phyloP scores from a whole-genome alignment of 2,329 filamentous ascomycete species.

The Aspergillus unguis region DNA sequence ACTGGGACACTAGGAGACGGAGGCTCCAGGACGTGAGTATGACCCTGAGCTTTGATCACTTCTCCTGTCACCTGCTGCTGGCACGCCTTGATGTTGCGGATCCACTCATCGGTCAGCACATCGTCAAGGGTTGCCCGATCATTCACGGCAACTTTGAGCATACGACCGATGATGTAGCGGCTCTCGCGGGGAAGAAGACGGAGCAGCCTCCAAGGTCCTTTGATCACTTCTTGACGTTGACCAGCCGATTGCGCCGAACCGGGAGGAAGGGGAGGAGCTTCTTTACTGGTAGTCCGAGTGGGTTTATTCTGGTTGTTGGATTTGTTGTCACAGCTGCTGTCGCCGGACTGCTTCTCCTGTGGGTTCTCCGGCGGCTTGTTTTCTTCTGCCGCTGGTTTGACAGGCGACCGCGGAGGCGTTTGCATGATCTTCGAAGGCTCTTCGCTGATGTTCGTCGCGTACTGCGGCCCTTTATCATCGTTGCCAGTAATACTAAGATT shows the following conservation, averaged over 20 bases:
- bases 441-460: conserved; percentile 15
- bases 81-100: conserved; percentile 80
- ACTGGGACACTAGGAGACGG: conserved; percentile 36
- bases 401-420: conserved; percentile 20
- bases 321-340: conserved; percentile 16
- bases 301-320: conserved; percentile 21
- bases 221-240: conserved; percentile 68
- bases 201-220: conserved; percentile 86
- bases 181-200: conserved; percentile 85
- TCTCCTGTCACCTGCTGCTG: conserved; percentile 70
- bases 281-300: conserved; percentile 38
- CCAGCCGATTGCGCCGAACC: conserved; percentile 24
- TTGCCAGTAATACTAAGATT: conserved; percentile 30
- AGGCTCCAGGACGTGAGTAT: conserved; percentile 82
- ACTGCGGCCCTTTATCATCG: conserved; percentile 25
- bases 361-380: conserved; percentile 24
- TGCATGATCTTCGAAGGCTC: conserved; percentile 14
- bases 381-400: conserved; percentile 22
- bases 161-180: conserved; percentile 81
- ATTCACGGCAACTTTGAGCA: conserved; percentile 85
- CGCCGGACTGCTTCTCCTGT: conserved; percentile 26
- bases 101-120: conserved; percentile 84
- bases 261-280: conserved; percentile 36
- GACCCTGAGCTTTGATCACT: conserved; percentile 69
- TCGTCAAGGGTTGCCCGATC: conserved; percentile 81